phyloP scores from a whole-genome alignment of 2,329 filamentous ascomycete species.

The Didymella keratinophila region DNA sequence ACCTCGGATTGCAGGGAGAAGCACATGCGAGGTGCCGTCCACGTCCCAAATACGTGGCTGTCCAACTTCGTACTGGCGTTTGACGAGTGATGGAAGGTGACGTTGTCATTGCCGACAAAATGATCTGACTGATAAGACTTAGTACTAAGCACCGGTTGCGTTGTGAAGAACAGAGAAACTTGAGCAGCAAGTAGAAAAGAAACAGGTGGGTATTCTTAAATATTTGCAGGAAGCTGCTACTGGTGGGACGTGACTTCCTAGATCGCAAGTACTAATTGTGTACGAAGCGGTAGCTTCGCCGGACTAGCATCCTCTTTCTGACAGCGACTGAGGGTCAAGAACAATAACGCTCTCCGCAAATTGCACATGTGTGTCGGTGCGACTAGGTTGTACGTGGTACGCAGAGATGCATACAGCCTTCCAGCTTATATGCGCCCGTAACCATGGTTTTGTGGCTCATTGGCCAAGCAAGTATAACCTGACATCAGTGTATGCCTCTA shows the following conservation, averaged over 20 bases:
- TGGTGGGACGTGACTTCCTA: not conserved
- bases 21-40: not conserved
- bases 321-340: not conserved
- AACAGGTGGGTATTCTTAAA: not conserved
- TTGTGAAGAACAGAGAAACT: not conserved
- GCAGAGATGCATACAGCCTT: not conserved
- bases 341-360: not conserved
- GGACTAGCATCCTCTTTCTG: not conserved
- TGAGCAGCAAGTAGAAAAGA: not conserved
- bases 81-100: not conserved
- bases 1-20: no score
- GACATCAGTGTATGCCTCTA: not conserved
- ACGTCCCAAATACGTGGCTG: not conserved
- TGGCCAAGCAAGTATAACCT: no score
- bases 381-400: no score
- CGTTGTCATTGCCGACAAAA: no score
- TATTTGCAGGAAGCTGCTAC: not conserved
- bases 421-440: not conserved
- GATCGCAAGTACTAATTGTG: not conserved
- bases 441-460: no score
- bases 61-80: not conserved
- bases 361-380: no score
- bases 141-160: no score
- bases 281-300: not conserved
- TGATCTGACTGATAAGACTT: no score